Evolutionary conservation across 768 basidiomycete species (phyloP).

Genomic region (Lactifluus piperatus): DNA sequence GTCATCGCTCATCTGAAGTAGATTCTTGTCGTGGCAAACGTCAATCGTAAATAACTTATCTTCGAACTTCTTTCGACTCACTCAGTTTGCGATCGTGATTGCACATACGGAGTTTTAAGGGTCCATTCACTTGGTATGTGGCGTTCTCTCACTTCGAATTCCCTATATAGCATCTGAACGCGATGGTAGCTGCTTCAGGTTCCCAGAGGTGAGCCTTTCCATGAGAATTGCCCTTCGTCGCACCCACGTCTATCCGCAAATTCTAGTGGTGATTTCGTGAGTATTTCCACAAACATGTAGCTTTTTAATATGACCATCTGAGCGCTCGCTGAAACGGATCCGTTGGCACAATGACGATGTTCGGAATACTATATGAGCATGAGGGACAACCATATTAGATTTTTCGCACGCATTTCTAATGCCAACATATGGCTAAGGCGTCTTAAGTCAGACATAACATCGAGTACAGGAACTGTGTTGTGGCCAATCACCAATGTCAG

Average conservation of each 20-base stretch:
- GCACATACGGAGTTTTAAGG: not conserved
- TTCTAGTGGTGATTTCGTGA: conserved; percentile 2
- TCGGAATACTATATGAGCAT: too few species aligned
- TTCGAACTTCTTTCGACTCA: too few species aligned
- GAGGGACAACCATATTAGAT: too few species aligned
- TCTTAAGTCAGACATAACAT: too few species aligned
- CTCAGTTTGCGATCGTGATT: too few species aligned
- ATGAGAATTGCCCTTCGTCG: too few species aligned
- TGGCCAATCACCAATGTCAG: too few species aligned
- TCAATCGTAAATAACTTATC: not conserved
- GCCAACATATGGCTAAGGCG: too few species aligned
- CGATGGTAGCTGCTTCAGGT: too few species aligned
- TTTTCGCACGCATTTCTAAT: too few species aligned
- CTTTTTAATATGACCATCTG: not conserved
- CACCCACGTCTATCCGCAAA: not conserved
- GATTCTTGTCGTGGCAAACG: not conserved
- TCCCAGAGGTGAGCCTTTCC: not conserved
- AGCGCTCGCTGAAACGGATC: not conserved
- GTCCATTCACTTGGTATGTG: not conserved
- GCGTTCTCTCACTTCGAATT: not conserved
- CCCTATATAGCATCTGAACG: not conserved
- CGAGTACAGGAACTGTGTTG: too few species aligned
- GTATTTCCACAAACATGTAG: not conserved
- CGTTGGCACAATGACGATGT: too few species aligned
- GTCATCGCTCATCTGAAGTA: not conserved